Percentiles rank a stretch among this genome's conserved stretches.
Evolutionary conservation across 371 early-diverging fungal species (phyloP).

Genomic region (Mucor sp.): DNA sequence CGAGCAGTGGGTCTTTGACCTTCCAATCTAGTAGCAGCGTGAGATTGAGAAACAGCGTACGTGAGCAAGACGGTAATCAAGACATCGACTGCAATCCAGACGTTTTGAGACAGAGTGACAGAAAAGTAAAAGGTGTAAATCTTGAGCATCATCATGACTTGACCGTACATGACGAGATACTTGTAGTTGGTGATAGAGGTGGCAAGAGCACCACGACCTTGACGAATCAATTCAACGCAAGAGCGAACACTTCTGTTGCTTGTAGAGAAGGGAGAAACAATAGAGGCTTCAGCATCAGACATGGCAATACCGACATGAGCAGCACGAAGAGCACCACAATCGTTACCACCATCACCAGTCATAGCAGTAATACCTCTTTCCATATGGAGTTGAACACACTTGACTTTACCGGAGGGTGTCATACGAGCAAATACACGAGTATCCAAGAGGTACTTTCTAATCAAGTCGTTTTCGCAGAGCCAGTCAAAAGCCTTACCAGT

Average conservation of each 20-base stretch:
- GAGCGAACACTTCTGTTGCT: slow-evolving; percentile 61
- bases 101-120: slow-evolving; percentile 54
- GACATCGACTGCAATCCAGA: slow-evolving; percentile 74
- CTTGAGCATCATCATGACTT: slow-evolving; percentile 72
- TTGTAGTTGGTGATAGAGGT: slow-evolving; percentile 80
- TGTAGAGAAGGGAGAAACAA: slow-evolving; percentile 88
- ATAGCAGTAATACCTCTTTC: slow-evolving; percentile 77
- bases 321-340: slow-evolving; percentile 90
- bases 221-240: slow-evolving; percentile 74
- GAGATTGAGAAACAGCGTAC: slow-evolving; percentile 66
- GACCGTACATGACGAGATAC: slow-evolving; percentile 71
- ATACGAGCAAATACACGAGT: slow-evolving; percentile 80
- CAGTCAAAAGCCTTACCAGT: slow-evolving; percentile 72
- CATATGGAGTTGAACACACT: slow-evolving; percentile 77
- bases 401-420: slow-evolving; percentile 74
- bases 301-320: slow-evolving; percentile 94
- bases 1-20: slow-evolving; percentile 70
- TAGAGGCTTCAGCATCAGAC: slow-evolving; percentile 82
- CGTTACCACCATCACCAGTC: slow-evolving; percentile 98
- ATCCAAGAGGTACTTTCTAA: slow-evolving; percentile 53
- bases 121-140: slow-evolving; percentile 65
- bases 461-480: slow-evolving; percentile 43
- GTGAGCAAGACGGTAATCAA: slow-evolving; percentile 66
- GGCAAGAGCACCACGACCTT: slow-evolving; percentile 79
- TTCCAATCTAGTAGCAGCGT: slow-evolving; percentile 58